Evolutionary conservation across 768 basidiomycete genomes (phyloP), one percentile per base, ranked within the genome.

Genomic region (Hysterangium stoloniferum): DNA sequence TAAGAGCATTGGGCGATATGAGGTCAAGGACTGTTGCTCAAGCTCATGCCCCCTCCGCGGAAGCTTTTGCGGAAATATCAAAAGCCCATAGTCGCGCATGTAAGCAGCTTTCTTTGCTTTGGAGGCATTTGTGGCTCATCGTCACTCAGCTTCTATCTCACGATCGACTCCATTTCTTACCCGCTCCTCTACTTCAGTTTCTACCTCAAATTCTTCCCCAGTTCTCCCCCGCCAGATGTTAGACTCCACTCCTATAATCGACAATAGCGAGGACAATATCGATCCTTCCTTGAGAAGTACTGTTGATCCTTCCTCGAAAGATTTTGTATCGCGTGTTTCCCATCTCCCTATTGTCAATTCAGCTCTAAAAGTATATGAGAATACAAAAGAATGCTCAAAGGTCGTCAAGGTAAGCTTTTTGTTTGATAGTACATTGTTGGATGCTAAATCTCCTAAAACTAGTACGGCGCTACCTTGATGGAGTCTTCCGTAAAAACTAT

Each of bases 381-480:
- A 87, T 17, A 82, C 83, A 37, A 93, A 92, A 65, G 86, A 84
- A 6, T 80, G 78, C 56, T 90, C 87, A 8, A 71, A 86, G 31
- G 86, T 92, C 38, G 86, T 93, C 56, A 90, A 92, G 74, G 89
- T 88, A 53, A 46, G 71, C 15, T 27, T 28, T 61, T 46, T 24
- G 13, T 28, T 42, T 13, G 46, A 17, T 17, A n/a, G 43, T 42
- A 37, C 22, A 54, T 51, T 33, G 45, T 41, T 36, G 13, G 25
- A 38, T 37, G 29, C 44, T 35, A 20, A 27, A 49, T 33, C 13
- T 36, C 24, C 29, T 54, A 28, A 33, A 22, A 54, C 35, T 62
- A 91, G 88, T 90, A 89, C 60, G 86, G 90, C 43, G 88, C 86
- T 15, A 84, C 85, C 65, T 84, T 91, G 76, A 77, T 91, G 68